Evolutionary conservation across 257 asterid species (phyloP).

Genomic region (Plectranthus barbatus): DNA sequence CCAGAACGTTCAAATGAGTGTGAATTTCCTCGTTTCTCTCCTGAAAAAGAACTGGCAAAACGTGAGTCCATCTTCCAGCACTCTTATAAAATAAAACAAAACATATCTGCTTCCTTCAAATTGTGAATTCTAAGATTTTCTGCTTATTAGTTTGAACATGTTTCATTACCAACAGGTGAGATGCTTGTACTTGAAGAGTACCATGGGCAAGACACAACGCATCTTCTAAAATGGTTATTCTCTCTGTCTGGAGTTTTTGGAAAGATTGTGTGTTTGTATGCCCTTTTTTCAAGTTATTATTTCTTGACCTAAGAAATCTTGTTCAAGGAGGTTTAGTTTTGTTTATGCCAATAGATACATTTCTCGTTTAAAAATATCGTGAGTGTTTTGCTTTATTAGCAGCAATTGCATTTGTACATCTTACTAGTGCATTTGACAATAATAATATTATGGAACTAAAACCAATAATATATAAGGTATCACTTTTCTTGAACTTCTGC

Average conservation of each 20-base stretch:
- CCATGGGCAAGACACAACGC: conserved; percentile 50
- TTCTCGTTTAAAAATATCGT: neutral
- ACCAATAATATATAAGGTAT: no score
- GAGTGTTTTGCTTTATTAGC: neutral
- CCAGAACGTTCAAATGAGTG: conserved; percentile 46
- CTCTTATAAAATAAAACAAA: neutral
- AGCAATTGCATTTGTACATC: neutral
- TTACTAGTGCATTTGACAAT: no score
- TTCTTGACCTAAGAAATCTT: neutral
- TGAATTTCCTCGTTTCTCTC: conserved; percentile 42
- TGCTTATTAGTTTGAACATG: neutral
- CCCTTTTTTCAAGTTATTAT: neutral
- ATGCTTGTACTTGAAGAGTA: conserved; percentile 48
- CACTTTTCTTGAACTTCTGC: no score
- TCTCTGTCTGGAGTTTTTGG: neutral
- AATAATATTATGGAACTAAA: no score
- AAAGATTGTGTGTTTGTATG: neutral
- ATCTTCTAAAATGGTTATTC: conserved; percentile 23
- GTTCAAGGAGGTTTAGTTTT: neutral
- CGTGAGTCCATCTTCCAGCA: conserved; percentile 17
- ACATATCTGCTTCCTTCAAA: neutral
- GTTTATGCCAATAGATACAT: neutral
- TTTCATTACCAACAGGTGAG: conserved; percentile 29
- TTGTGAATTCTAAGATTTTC: neutral
- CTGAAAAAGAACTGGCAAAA: conserved; percentile 51